These are phyloP conservation scores for Leucocoprinus leucothites DNA, from an alignment of 768 basidiomycete species.

Conservation along the genomic window DNA sequence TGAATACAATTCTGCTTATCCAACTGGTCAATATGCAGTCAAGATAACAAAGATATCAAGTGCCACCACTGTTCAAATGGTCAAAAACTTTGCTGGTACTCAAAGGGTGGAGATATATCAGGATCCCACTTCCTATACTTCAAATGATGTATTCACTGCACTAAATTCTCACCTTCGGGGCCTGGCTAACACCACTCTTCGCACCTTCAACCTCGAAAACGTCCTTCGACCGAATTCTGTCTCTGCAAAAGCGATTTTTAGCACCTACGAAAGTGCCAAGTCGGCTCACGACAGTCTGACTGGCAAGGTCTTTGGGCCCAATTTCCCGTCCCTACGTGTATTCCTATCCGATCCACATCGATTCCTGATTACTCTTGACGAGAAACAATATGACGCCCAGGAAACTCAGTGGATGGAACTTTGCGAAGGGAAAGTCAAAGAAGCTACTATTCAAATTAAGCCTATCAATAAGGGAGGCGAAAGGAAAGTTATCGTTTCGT, in stretches of 20 bases:
- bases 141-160: conserved; percentile 6
- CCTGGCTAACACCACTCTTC: not conserved
- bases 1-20: not conserved
- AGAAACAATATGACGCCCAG: conserved; percentile 50
- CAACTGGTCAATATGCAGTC: not conserved
- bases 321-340: conserved; percentile 32
- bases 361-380: conserved; percentile 47
- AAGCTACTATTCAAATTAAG: conserved; percentile 20
- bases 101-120: not conserved
- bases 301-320: conserved; percentile 24
- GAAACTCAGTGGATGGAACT: conserved; percentile 46
- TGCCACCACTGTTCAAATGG: not conserved
- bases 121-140: not conserved
- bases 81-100: conserved; percentile 3
- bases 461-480: conserved; percentile 25
- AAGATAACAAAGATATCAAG: conserved; percentile 9
- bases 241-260: conserved; percentile 42
- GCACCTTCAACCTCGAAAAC: conserved; percentile 8
- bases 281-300: conserved; percentile 33
- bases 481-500: conserved; percentile 33
- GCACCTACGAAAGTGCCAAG: conserved; percentile 46
- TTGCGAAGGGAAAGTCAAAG: conserved; percentile 28
- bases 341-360: conserved; percentile 46
- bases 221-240: not conserved
- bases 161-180: conserved; percentile 4